These are phyloP conservation scores for Cutaneotrichosporon daszewskae DNA, from an alignment of 1,284 basidiomycete species.

Conservation along the genomic window DNA sequence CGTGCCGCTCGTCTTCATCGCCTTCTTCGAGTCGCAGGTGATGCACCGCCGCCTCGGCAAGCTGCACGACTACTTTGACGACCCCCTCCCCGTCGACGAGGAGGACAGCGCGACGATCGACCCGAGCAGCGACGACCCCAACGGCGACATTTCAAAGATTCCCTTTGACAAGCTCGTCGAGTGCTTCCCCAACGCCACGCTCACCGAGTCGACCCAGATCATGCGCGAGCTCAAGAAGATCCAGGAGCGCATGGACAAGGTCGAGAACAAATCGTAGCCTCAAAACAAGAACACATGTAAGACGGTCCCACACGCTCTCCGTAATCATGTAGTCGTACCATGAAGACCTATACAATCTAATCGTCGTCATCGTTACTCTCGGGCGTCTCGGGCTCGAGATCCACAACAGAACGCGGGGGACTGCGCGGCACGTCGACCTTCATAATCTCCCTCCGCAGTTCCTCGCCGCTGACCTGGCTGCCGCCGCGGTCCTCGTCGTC, in stretches of 20 bases:
- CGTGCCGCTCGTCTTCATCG: slow-evolving; percentile 66
- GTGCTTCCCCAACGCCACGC: slow-evolving; percentile 58
- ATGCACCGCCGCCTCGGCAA: slow-evolving; percentile 53
- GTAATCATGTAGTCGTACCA: too few species aligned
- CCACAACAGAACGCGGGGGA: slow-evolving; percentile 30
- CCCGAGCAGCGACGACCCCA: slow-evolving; percentile 49
- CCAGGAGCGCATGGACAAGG: slow-evolving; percentile 54
- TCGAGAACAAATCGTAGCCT: slow-evolving; percentile 59
- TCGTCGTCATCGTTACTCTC: slow-evolving; percentile 7
- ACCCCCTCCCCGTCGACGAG: slow-evolving; percentile 55
- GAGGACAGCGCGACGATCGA: slow-evolving; percentile 62
- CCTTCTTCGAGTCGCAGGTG: slow-evolving; percentile 65
- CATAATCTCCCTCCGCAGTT: slow-evolving; percentile 31
- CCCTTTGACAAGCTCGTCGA: slow-evolving; percentile 69
- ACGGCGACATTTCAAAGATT: slow-evolving; percentile 61
- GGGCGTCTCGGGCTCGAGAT: slow-evolving; percentile 1
- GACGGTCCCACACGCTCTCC: too few species aligned
- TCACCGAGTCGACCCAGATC: slow-evolving; percentile 63
- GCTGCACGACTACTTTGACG: slow-evolving; percentile 62
- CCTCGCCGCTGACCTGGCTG: slow-evolving; percentile 11
- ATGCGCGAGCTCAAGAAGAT: slow-evolving; percentile 60
- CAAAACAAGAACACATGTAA: too few species aligned
- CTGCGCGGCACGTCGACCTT: slow-evolving; percentile 43
- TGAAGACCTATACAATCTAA: too few species aligned
- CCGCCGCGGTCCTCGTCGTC: slow-evolving; percentile 56